Evolutionary conservation across 345 rosid species (phyloP).

Genomic region (Viola odorata): DNA sequence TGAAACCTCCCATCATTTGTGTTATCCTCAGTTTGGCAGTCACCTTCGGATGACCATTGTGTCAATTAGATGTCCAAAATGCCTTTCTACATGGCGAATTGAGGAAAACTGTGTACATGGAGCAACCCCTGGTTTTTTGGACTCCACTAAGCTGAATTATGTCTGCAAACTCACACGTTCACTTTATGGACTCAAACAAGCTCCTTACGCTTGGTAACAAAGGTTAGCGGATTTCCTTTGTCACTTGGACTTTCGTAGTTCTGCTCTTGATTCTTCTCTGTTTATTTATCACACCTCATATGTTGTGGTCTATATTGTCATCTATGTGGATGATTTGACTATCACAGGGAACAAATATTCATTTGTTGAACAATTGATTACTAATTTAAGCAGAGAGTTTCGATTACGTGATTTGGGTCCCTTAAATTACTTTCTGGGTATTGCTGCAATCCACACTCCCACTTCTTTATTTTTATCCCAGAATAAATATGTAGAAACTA

Average conservation of each 20-base stretch:
- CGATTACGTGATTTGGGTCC: not conserved
- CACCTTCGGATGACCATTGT: not conserved
- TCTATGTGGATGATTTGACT: not conserved
- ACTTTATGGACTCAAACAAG: not conserved
- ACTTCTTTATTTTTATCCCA: not conserved
- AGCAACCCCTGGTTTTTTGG: not conserved
- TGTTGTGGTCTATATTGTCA: rapidly evolving
- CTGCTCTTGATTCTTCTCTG: not conserved
- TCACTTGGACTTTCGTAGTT: rapidly evolving
- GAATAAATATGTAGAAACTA: no score
- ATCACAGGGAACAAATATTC: not conserved
- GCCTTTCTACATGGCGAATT: not conserved
- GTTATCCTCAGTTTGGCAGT: not conserved
- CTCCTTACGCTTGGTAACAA: not conserved
- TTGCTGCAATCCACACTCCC: not conserved
- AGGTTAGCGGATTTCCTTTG: rapidly evolving
- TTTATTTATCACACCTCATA: not conserved
- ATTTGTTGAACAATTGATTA: not conserved
- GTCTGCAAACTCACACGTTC: not conserved
- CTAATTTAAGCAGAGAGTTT: not conserved
- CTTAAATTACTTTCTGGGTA: not conserved
- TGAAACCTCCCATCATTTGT: not conserved
- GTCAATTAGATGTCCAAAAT: not conserved
- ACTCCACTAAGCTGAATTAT: not conserved
- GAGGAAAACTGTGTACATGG: not conserved